Evolutionary conservation across 768 basidiomycete genomes (phyloP), one percentile per base, ranked within the genome.

Genomic region (Phanerochaete carnosa): DNA sequence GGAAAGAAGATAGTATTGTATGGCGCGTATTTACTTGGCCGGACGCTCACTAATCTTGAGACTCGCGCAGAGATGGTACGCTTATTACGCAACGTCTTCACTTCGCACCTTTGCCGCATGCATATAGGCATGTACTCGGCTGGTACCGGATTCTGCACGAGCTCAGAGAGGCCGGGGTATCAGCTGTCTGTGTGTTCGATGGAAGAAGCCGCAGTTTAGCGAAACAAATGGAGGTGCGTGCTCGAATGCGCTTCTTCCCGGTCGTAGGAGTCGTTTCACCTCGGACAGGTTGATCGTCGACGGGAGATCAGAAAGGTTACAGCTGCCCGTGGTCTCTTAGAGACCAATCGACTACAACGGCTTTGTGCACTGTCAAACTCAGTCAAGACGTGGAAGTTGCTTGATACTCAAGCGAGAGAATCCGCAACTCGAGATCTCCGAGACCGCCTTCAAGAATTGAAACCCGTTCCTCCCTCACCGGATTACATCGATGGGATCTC

Each of bases 21-120:
- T 72, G 83, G 57, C 12, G 37, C 28, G 43, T 15, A 9, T 11
- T 28, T 39, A 16, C 30, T n/a, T 57, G 56, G 56, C 58, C 29
- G 45, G 30, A 25, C 23, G 29, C 30, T n/a, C 28, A 50, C 26
- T 30, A 45, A 26, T 32, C 28, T 53, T 22, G 49, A 62, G 59
- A 60, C 45, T 57, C 23, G 55, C 11, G 53, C 66, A 94, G 92
- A 46, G 92, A 94, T 79, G 92, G 87, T 49, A 94, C 92, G 7
- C 86, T 94, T 59, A 80, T 94, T 68, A 94, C 92, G 0, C 90
- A 92, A 68, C 83, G 92, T 25, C 79, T 93, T 47, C 89, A 93
- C 68, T 94, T 87, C 71, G 80, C 86, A 0, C 86, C 80, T 15
- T 73, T 79, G 55, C 84, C 86, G 1, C 85, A 91, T 68, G 76